phyloP scores from a whole-genome alignment of 495 filamentous ascomycete species.

The Talaromyces proteolyticus region DNA sequence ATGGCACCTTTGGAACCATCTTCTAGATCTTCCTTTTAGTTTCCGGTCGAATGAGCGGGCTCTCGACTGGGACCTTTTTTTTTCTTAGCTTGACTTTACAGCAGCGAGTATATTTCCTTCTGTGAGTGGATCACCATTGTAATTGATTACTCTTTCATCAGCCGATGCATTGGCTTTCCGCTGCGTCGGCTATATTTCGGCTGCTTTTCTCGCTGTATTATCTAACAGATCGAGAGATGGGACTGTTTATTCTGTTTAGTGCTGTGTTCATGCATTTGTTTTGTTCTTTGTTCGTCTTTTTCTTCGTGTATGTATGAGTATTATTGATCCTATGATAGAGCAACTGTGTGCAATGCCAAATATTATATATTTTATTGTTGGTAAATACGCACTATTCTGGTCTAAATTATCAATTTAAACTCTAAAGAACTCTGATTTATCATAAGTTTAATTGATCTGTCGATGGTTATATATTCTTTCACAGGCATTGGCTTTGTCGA shows the following conservation, averaged over 20 bases:
- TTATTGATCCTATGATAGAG: conserved; percentile 10
- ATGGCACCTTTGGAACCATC: conserved; percentile 84
- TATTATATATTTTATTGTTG: too few species aligned
- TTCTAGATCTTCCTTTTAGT: conserved; percentile 32
- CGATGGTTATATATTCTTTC: too few species aligned
- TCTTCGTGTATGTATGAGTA: conserved; percentile 6
- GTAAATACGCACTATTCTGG: too few species aligned
- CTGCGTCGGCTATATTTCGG: too few species aligned
- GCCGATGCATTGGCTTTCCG: too few species aligned
- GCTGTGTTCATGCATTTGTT: conserved; percentile 23
- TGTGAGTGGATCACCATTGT: conserved; percentile 1
- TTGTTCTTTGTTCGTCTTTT: conserved; percentile 7
- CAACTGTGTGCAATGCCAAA: conserved; percentile 14
- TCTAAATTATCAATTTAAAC: too few species aligned
- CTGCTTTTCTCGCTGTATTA: too few species aligned
- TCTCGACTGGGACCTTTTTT: neutral
- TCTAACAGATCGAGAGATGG: too few species aligned
- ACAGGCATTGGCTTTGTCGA: too few species aligned
- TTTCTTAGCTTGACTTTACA: neutral
- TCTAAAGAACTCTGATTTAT: too few species aligned
- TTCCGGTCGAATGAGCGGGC: conserved; percentile 1
- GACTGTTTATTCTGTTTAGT: neutral
- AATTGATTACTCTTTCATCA: neutral
- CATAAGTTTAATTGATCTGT: neutral
- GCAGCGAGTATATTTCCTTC: neutral